phyloP scores from a whole-genome alignment of 495 filamentous ascomycete species.

The Trichoderma reesei region DNA sequence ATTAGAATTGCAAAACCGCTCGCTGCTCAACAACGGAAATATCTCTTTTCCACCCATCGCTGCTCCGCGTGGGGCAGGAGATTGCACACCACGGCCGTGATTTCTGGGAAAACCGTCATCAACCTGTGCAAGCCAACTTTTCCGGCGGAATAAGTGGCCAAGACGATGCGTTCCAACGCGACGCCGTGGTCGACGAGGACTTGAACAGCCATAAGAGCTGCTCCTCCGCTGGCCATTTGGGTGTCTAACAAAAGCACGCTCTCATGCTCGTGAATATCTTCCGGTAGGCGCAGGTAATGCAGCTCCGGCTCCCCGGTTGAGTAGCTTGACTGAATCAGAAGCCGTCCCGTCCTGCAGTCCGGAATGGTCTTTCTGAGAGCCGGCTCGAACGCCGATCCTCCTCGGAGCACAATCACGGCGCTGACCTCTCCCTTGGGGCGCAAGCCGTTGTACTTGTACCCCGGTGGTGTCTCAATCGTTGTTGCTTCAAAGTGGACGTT shows the following conservation, averaged over 20 bases:
- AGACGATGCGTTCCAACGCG: conserved; percentile 71
- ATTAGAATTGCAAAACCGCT: conserved; percentile 12
- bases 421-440: conserved; percentile 58
- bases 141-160: conserved; percentile 82
- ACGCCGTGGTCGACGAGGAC: conserved; percentile 92
- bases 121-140: conserved; percentile 70
- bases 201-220: conserved; percentile 91
- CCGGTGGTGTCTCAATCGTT: conserved; percentile 58
- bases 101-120: conserved; percentile 74
- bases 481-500: conserved; percentile 52
- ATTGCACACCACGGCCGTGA: conserved; percentile 72
- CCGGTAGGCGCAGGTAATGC: conserved; percentile 72
- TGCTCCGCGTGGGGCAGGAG: conserved; percentile 66
- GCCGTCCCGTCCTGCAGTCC: conserved; percentile 78
- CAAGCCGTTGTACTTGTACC: conserved; percentile 58
- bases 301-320: conserved; percentile 82
- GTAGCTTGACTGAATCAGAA: conserved; percentile 83
- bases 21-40: conserved; percentile 59
- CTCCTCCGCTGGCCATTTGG: conserved; percentile 88
- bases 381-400: conserved; percentile 76
- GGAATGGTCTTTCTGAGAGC: conserved; percentile 82
- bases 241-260: conserved; percentile 81
- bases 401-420: conserved; percentile 80
- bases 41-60: conserved; percentile 74
- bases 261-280: conserved; percentile 57